A percentile compares a stretch with the other conserved stretches of the same genome.
These are phyloP conservation scores for Scenedesmus sp. DNA, from an alignment of 163 green algal species.

Conservation along the genomic window DNA sequence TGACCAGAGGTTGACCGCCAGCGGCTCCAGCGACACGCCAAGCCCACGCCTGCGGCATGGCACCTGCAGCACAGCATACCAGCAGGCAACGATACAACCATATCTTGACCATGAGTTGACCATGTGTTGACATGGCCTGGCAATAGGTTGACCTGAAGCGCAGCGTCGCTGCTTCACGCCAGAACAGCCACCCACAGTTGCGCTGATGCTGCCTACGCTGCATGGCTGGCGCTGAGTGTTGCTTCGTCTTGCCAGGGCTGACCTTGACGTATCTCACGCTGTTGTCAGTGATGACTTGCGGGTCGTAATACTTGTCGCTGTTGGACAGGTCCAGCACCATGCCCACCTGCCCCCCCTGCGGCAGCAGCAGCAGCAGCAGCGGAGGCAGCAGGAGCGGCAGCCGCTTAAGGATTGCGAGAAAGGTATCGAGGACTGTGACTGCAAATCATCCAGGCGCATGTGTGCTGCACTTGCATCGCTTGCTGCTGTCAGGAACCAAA, in stretches of 20 bases:
- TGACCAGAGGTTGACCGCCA: too few species aligned
- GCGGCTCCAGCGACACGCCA: too few species aligned
- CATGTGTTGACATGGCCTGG: background rate
- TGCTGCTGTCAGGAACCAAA: too few species aligned
- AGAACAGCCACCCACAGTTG: background rate
- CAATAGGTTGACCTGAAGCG: background rate
- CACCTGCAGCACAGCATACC: background rate
- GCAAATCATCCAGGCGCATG: too few species aligned
- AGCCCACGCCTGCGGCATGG: too few species aligned
- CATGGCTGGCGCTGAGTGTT: background rate
- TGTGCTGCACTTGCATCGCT: too few species aligned
- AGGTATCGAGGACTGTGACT: too few species aligned
- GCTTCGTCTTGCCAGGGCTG: background rate
- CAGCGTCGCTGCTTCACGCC: too few species aligned
- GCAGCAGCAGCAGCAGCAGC: background rate
- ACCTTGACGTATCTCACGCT: constrained; percentile 60
- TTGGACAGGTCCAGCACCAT: constrained; percentile 92
- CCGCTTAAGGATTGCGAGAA: too few species aligned
- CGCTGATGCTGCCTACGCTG: background rate
- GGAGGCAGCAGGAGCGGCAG: background rate
- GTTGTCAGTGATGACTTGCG: constrained; percentile 3
- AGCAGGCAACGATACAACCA: background rate
- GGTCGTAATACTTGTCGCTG: constrained; percentile 85
- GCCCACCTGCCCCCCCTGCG: constrained; percentile 54
- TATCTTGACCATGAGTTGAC: background rate